Evolutionary conservation across 768 basidiomycete genomes (phyloP).

Genomic region (Boletellus emodensis): DNA sequence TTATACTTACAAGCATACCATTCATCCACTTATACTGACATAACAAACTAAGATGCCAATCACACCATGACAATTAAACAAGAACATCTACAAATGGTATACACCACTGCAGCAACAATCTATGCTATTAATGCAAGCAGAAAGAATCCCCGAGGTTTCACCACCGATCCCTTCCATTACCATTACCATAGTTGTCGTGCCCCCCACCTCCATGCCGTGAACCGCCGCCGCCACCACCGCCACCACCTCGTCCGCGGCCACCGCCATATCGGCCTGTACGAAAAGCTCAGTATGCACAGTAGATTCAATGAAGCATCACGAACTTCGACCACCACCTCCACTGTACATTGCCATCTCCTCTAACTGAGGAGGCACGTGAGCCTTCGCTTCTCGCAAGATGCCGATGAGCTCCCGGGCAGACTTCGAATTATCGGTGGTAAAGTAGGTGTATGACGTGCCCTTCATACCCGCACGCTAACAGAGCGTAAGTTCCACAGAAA

Average conservation of each 20-base stretch:
- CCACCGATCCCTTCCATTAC: conserved; percentile 25
- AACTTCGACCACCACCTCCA: conserved; percentile 73
- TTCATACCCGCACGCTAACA: conserved; percentile 83
- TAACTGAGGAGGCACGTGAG: conserved; percentile 79
- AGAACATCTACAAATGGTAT: conserved; percentile 24
- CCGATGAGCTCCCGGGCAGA: conserved; percentile 85
- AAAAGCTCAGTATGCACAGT: neutral
- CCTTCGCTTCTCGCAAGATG: conserved; percentile 86
- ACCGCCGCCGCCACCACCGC: conserved; percentile 21
- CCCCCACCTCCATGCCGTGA: conserved; percentile 23
- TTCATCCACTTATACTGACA: no score
- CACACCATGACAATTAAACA: conserved; percentile 4
- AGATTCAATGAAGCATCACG: conserved; percentile 17
- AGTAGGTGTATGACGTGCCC: conserved; percentile 92
- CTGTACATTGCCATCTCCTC: conserved; percentile 91
- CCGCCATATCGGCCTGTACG: conserved; percentile 57
- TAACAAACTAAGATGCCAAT: no score
- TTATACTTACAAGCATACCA: no score
- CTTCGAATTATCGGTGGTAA: conserved; percentile 95
- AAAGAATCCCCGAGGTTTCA: conserved; percentile 8
- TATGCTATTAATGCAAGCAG: conserved; percentile 14
- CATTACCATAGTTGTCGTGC: conserved; percentile 19
- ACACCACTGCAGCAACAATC: conserved; percentile 18
- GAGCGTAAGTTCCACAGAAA: conserved; percentile 13
- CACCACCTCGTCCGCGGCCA: conserved; percentile 30